Evolutionary conservation across 495 filamentous ascomycete genomes (phyloP).

Genomic region (Podospora pseudoanserina): DNA sequence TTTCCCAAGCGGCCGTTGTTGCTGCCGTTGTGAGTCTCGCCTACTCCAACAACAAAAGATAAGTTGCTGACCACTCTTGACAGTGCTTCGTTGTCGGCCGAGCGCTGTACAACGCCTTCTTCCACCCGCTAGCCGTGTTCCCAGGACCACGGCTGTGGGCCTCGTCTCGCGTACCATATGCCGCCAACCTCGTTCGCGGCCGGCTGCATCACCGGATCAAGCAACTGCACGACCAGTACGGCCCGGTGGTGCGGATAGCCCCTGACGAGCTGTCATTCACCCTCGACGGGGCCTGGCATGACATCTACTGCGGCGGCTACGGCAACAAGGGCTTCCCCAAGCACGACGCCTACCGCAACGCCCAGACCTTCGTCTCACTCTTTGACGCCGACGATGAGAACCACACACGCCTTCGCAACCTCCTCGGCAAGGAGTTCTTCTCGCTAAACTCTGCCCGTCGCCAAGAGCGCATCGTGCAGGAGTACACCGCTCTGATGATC

Average conservation of each 20-base stretch:
- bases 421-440: constrained; percentile 45
- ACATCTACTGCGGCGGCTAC: constrained; percentile 52
- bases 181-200: too few relatives aligned
- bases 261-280: constrained; percentile 55
- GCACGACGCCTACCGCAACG: constrained; percentile 29
- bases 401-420: constrained; percentile 41
- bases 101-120: too few relatives aligned
- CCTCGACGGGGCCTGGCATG: constrained; percentile 49
- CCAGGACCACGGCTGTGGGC: too few relatives aligned
- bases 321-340: constrained; percentile 32
- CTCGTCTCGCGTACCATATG: too few relatives aligned
- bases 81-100: too few relatives aligned
- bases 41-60: too few relatives aligned
- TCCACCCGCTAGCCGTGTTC: too few relatives aligned
- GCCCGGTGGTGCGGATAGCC: constrained; percentile 51
- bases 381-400: constrained; percentile 27
- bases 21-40: too few relatives aligned
- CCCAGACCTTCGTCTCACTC: constrained; percentile 12
- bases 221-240: constrained; percentile 47
- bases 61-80: too few relatives aligned
- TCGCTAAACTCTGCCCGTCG: constrained; percentile 40
- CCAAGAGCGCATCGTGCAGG: constrained; percentile 38
- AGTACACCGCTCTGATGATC: constrained; percentile 34
- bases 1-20: too few relatives aligned
- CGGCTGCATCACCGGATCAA: constrained; percentile 1